A percentile compares a stretch with the other conserved stretches of the same genome.
Conservation (phyloP, 2,329 filamentous ascomycete species). For the Trichoderma aggressivum region DNA sequence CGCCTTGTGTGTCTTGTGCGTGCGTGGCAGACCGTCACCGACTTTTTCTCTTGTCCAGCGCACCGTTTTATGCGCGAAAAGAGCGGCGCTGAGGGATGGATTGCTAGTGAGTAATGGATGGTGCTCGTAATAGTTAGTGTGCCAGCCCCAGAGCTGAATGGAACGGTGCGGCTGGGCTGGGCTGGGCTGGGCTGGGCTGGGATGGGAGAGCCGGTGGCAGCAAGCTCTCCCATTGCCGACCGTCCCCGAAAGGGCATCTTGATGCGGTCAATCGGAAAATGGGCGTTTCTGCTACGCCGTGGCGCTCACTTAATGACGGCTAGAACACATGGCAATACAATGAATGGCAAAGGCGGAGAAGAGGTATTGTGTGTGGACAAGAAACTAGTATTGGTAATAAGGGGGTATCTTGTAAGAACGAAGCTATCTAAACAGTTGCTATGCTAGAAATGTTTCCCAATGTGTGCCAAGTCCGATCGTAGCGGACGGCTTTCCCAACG, state of each 20-base stretch:
- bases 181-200: background rate
- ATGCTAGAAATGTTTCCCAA: background rate
- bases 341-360: background rate
- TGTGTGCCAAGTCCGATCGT: slow-evolving; percentile 5
- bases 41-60: background rate
- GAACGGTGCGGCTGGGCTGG: background rate
- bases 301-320: background rate
- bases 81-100: background rate
- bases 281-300: background rate
- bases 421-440: slow-evolving; percentile 16
- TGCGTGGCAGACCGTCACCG: background rate
- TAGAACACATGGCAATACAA: slow-evolving; percentile 7
- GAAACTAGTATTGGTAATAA: background rate
- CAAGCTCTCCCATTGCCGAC: background rate
- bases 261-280: background rate
- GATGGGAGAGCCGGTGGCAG: background rate
- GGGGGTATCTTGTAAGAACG: slow-evolving; percentile 12
- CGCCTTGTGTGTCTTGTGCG: background rate
- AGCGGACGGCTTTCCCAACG: slow-evolving; percentile 14
- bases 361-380: background rate
- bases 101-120: background rate
- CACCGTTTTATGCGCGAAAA: background rate
- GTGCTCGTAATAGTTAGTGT: background rate
- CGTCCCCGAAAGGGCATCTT: background rate
- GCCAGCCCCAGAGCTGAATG: background rate